These are phyloP conservation scores for Xerocomus nothofagi DNA, from an alignment of 1,284 basidiomycete genomes.

Conservation along the genomic window DNA sequence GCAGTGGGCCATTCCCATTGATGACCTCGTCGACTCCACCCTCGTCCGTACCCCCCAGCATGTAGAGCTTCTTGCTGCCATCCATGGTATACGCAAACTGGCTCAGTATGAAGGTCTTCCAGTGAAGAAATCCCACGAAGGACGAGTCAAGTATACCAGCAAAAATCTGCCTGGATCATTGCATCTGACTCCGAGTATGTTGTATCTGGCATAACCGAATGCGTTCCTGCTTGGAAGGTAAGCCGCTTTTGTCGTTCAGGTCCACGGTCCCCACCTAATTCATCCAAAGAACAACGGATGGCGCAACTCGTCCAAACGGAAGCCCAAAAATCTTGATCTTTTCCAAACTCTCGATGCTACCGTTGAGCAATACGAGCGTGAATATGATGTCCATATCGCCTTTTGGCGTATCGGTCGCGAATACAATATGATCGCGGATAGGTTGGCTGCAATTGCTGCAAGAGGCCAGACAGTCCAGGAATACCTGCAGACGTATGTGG, in stretches of 20 bases:
- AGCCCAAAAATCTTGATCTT: slow-evolving; percentile 6
- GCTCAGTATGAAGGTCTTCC: not conserved
- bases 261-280: not conserved
- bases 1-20: slow-evolving; percentile 1
- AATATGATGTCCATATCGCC: not conserved
- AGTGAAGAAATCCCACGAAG: not conserved
- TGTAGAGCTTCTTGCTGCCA: slow-evolving; percentile 5
- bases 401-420: slow-evolving; percentile 6
- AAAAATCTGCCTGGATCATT: slow-evolving; percentile 12
- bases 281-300: not conserved
- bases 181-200: slow-evolving; percentile 33
- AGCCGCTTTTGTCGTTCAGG: not conserved
- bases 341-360: not conserved
- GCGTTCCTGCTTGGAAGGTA: slow-evolving; percentile 8
- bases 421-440: not conserved
- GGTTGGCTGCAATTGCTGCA: not conserved
- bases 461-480: not conserved
- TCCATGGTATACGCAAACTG: not conserved
- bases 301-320: not conserved
- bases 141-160: not conserved
- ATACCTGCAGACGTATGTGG: not conserved
- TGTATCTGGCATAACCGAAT: slow-evolving; percentile 35
- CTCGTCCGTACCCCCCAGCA: not conserved
- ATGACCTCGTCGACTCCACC: not conserved
- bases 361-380: not conserved